Evolutionary conservation across 2,329 filamentous ascomycete species (phyloP).

Genomic region (Penicillium sp.): DNA sequence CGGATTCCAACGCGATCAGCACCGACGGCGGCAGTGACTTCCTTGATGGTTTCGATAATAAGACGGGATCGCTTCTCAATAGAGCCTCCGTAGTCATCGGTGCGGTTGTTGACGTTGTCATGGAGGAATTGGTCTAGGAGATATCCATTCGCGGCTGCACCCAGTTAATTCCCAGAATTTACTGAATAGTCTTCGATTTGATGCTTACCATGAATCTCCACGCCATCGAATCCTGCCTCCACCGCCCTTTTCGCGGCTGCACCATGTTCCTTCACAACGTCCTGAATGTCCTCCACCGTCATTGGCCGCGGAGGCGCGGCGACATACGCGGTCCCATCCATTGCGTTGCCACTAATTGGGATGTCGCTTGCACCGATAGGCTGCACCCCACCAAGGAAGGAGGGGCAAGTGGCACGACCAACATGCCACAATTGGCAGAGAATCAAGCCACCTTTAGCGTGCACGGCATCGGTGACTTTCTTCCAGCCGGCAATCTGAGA

Average conservation of each 20-base stretch:
- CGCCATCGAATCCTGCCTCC: constrained; percentile 53
- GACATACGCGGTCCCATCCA: constrained; percentile 37
- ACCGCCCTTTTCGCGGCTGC: constrained; percentile 45
- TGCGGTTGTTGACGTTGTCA: constrained; percentile 56
- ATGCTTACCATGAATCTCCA: constrained; percentile 46
- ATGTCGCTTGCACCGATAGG: constrained; percentile 30
- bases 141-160: constrained; percentile 62
- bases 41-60: constrained; percentile 54
- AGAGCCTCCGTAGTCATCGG: constrained; percentile 49
- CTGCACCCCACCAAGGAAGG: constrained; percentile 36
- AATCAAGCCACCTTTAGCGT: constrained; percentile 32
- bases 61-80: constrained; percentile 54
- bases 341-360: constrained; percentile 40
- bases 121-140: constrained; percentile 67
- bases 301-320: constrained; percentile 33
- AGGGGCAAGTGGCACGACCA: constrained; percentile 40
- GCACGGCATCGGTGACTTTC: constrained; percentile 33
- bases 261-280: constrained; percentile 39
- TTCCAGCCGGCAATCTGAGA: constrained; percentile 35
- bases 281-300: constrained; percentile 42
- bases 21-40: constrained; percentile 47
- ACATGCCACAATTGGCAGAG: constrained; percentile 39
- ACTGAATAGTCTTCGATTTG: background rate
- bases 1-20: constrained; percentile 57
- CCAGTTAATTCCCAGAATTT: background rate